Conservation (phyloP, 2,329 filamentous ascomycete genomes). For the Sarocladium strictum region DNA sequence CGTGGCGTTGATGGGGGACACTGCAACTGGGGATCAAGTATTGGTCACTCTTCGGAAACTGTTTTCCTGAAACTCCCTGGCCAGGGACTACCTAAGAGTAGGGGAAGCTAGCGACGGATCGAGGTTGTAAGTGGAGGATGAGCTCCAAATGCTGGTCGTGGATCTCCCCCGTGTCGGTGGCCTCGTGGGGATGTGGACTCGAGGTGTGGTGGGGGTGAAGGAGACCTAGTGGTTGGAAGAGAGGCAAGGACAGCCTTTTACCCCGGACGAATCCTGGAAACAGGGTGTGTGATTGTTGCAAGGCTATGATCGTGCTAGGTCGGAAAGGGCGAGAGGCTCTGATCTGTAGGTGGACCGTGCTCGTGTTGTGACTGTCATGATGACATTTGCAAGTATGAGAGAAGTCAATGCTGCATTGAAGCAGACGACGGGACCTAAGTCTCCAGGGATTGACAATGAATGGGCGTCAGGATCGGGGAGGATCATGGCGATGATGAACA, state of each 20-base stretch:
- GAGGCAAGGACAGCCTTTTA: not conserved
- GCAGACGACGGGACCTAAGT: too few relatives aligned
- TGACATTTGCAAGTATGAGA: too few relatives aligned
- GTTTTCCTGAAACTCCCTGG: not conserved
- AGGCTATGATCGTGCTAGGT: too few relatives aligned
- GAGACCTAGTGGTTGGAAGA: not conserved
- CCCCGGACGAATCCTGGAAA: not conserved
- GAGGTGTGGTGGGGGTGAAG: not conserved
- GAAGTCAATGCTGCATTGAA: too few relatives aligned
- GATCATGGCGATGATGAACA: too few relatives aligned
- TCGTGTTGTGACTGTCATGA: too few relatives aligned
- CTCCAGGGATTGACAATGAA: too few relatives aligned
- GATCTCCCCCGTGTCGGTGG: not conserved
- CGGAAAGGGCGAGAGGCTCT: too few relatives aligned
- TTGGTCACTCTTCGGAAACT: not conserved
- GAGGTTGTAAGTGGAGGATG: slow-evolving; percentile 5
- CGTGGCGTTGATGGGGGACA: too few relatives aligned
- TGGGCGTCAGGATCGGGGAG: too few relatives aligned
- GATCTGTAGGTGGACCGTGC: too few relatives aligned
- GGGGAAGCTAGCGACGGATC: not conserved
- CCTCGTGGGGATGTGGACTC: not conserved
- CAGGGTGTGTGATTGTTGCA: too few relatives aligned
- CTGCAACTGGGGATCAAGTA: not conserved
- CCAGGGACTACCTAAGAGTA: not conserved
- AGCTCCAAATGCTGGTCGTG: not conserved